Conservation (phyloP, 352 stramenopile genomes). For the Phytophthora kernoviae region DNA sequence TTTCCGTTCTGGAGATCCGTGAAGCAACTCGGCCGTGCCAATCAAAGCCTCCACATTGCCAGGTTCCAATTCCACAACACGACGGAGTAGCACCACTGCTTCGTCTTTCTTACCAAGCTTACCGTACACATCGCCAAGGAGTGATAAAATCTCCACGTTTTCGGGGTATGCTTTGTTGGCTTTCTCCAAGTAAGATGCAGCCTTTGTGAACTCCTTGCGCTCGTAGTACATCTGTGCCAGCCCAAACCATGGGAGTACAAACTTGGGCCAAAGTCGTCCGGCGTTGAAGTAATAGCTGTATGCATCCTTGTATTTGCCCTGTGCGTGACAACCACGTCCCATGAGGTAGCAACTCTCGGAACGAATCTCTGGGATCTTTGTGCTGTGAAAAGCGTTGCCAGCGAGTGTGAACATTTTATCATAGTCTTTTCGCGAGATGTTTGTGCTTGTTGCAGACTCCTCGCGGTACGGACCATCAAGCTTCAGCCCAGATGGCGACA, state of each 20-base stretch:
- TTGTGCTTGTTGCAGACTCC: conserved; percentile 62
- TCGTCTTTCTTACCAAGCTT: conserved; percentile 85
- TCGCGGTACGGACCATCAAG: conserved; percentile 86
- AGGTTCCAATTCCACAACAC: conserved; percentile 84
- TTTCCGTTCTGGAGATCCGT: conserved; percentile 79
- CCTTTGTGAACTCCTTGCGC: conserved; percentile 85
- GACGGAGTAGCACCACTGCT: conserved; percentile 77
- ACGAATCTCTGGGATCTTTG: conserved; percentile 91
- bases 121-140: conserved; percentile 83
- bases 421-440: conserved; percentile 88
- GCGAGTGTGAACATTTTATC: conserved; percentile 91
- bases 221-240: conserved; percentile 92
- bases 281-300: conserved; percentile 97
- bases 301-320: conserved; percentile 94
- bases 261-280: conserved; percentile 85
- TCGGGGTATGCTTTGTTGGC: conserved; percentile 89
- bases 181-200: conserved; percentile 86
- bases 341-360: conserved; percentile 97
- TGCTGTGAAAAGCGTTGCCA: conserved; percentile 89
- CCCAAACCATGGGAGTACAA: conserved; percentile 86
- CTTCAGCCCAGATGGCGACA: conserved; percentile 67
- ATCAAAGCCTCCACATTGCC: conserved; percentile 87
- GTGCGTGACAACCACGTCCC: conserved; percentile 94
- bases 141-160: conserved; percentile 84
- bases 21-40: conserved; percentile 80